Percentiles rank a stretch among this genome's conserved stretches.
These are phyloP conservation scores for Pythium guiyangense DNA, from an alignment of 352 stramenopile genomes.

Conservation along the genomic window DNA sequence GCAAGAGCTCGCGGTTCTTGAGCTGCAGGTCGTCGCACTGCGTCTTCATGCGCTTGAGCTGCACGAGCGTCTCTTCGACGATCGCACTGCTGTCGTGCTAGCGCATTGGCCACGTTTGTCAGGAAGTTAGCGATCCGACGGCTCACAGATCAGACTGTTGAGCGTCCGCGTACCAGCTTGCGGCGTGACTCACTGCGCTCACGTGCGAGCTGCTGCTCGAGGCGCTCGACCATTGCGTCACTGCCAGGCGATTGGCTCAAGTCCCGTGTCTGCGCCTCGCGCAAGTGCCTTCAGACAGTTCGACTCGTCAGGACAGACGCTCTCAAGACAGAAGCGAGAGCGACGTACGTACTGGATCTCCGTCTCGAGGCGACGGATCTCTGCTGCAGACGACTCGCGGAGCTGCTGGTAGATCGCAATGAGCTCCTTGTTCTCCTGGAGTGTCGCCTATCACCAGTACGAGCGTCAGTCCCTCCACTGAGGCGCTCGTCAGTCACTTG, in stretches of 20 bases:
- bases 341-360: slow-evolving; percentile 45
- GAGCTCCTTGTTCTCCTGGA: slow-evolving; percentile 72
- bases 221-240: slow-evolving; percentile 1
- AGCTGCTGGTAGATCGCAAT: slow-evolving; percentile 70
- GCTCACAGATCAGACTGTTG: too few relatives aligned
- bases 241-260: too few relatives aligned
- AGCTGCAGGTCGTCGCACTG: slow-evolving; percentile 61
- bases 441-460: slow-evolving; percentile 29
- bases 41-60: slow-evolving; percentile 55
- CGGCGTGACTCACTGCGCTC: slow-evolving; percentile 30
- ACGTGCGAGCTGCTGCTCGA: slow-evolving; percentile 21
- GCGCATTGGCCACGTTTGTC: too few relatives aligned
- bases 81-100: slow-evolving; percentile 50
- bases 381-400: slow-evolving; percentile 42
- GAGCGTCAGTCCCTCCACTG: background rate
- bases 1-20: slow-evolving; percentile 73
- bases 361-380: slow-evolving; percentile 38
- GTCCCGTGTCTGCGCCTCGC: too few relatives aligned
- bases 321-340: background rate
- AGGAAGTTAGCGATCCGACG: too few relatives aligned
- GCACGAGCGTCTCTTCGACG: slow-evolving; percentile 46
- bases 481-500: background rate
- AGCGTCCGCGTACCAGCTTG: too few relatives aligned
- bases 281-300: too few relatives aligned
- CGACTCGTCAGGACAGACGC: too few relatives aligned